Conservation (phyloP, 345 rosid species). For the Rhodamnia rubescens region DNA sequence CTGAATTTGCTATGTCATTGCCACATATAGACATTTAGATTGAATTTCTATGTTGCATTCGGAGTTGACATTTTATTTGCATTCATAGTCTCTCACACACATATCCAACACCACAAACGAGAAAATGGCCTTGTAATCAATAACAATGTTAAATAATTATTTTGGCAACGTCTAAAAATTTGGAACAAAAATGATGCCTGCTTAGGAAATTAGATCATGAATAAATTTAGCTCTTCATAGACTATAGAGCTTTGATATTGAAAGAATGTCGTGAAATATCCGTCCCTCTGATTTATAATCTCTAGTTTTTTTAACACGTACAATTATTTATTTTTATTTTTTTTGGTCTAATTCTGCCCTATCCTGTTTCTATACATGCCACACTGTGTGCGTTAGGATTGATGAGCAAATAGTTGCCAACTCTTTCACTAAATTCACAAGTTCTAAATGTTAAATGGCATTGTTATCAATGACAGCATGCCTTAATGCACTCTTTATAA, state of each 20-base stretch:
- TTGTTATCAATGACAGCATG: no score
- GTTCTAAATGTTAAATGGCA: no score
- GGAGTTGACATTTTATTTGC: background rate
- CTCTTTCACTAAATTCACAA: no score
- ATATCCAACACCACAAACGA: background rate
- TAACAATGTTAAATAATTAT: background rate
- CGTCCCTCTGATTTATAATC: no score
- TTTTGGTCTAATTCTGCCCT: no score
- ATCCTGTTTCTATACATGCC: no score
- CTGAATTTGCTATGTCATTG: background rate
- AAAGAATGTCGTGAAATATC: background rate
- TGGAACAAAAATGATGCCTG: background rate
- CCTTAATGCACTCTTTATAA: no score
- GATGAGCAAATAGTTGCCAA: no score
- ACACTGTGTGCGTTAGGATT: no score
- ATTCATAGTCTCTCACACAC: background rate
- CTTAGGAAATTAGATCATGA: background rate
- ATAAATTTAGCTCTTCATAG: background rate
- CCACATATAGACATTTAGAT: background rate
- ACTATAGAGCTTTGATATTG: background rate
- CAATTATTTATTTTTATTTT: no score
- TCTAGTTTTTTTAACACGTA: no score
- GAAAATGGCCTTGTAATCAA: background rate
- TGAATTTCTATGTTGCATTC: background rate
- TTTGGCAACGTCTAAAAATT: background rate